Conservation (phyloP, 1,284 basidiomycete genomes). For the Ganoderma lucidum region DNA sequence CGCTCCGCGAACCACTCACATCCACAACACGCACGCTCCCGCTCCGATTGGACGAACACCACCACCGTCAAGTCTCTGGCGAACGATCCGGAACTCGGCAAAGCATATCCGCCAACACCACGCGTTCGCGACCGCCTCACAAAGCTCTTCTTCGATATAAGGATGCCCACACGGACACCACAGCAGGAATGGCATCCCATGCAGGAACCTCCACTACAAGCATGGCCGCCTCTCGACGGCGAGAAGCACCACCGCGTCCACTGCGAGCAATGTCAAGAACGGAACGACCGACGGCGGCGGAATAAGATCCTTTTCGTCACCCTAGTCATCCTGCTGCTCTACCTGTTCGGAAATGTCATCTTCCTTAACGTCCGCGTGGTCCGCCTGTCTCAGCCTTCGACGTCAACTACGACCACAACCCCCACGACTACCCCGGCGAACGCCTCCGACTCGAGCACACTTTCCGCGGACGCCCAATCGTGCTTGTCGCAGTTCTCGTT, state of each 20-base stretch:
- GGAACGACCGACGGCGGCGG: constrained; percentile 42
- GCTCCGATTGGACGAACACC: constrained; percentile 37
- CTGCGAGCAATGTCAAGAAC: constrained; percentile 42
- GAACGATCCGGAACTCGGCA: constrained; percentile 28
- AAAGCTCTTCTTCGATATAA: constrained; percentile 47
- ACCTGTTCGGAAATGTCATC: constrained; percentile 51
- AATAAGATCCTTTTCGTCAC: constrained; percentile 41
- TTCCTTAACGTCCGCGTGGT: constrained; percentile 50
- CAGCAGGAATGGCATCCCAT: constrained; percentile 42
- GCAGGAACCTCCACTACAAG: constrained; percentile 38
- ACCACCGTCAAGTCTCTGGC: constrained; percentile 31
- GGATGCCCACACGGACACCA: constrained; percentile 35
- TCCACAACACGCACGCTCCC: constrained; percentile 27
- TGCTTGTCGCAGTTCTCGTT: constrained; percentile 57
- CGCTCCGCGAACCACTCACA: constrained; percentile 18
- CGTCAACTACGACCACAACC: constrained; percentile 21
- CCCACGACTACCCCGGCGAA: constrained; percentile 30
- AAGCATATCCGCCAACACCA: constrained; percentile 19
- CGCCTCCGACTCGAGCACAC: constrained; percentile 31
- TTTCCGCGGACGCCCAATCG: constrained; percentile 51
- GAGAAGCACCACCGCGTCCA: constrained; percentile 45
- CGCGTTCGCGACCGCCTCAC: constrained; percentile 46
- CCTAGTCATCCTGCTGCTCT: constrained; percentile 51
- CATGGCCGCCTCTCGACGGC: constrained; percentile 51
- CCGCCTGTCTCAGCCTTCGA: constrained; percentile 27